Percentiles rank a stretch among this genome's conserved stretches.
These are phyloP conservation scores for Saitozyma podzolica DNA, from an alignment of 768 basidiomycete genomes.

Conservation along the genomic window DNA sequence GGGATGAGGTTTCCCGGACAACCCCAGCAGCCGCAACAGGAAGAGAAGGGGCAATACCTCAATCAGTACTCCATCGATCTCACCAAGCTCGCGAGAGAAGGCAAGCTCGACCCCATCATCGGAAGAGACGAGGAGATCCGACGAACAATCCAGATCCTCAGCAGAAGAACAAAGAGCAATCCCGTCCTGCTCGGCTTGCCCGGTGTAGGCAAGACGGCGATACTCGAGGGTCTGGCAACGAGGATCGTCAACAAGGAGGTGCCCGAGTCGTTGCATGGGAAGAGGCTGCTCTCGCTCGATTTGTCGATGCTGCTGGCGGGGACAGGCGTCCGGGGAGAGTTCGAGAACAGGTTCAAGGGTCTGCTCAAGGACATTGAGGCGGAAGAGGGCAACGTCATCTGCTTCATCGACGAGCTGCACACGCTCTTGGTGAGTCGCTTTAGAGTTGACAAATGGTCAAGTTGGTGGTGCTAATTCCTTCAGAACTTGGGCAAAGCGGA, in stretches of 20 bases:
- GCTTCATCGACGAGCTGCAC: conserved; percentile 90
- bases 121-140: conserved; percentile 72
- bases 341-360: conserved; percentile 90
- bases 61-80: conserved; percentile 83
- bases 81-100: conserved; percentile 76
- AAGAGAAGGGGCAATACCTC: conserved; percentile 75
- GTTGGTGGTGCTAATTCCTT: neutral
- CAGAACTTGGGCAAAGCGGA: conserved; percentile 81
- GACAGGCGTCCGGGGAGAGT: conserved; percentile 86
- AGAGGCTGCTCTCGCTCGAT: conserved; percentile 84
- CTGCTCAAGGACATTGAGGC: conserved; percentile 81
- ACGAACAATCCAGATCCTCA: conserved; percentile 80
- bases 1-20: conserved; percentile 46
- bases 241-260: conserved; percentile 86
- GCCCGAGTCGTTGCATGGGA: conserved; percentile 85
- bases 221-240: conserved; percentile 83
- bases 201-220: conserved; percentile 90
- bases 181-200: conserved; percentile 74
- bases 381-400: conserved; percentile 75
- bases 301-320: conserved; percentile 81
- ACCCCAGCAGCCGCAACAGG: conserved; percentile 15
- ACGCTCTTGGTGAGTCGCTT: conserved; percentile 58
- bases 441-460: neutral
- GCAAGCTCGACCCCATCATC: conserved; percentile 87
- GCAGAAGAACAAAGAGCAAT: conserved; percentile 85